Base-by-base conservation (phyloP, 169 alveolate species). In the Plasmodium gaboni region DNA sequence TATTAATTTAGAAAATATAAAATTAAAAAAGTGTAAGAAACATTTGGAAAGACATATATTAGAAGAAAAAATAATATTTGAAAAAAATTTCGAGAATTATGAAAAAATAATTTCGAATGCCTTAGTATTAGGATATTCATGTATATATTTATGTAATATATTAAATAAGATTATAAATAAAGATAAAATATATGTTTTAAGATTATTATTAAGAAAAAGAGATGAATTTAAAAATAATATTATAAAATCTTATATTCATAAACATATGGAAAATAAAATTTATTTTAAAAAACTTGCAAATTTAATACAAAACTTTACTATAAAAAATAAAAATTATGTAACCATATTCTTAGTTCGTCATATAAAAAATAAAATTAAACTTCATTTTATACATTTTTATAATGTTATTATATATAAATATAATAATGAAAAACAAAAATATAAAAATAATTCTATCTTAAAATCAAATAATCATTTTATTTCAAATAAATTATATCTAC, bases 51-150 rank as follows among this genome's bases (percentile, higher is more conserved):
- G 32, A 38, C 59, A 55, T 50, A 86, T 86, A 24, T 53, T 86
- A 86, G 69, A 55, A 59, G 87, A 65, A 46, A 63, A 60, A 24
- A 57, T n/a, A 26, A 61, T 15, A 17, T 86, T 86, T 86, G 87
- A 71, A 51, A 50, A 24, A 32, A 86, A 86, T 86, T 86, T 86
- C 61, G 38, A 46, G 10, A 86, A 72, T 28, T 86, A 86, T 71
- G 92, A 86, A 64, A 51, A 70, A 71, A 74, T 87, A 17, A 86
- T 86, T 9, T 59, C 87, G 19, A 86, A 86, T 59, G 92, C 92
- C 2, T 22, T 86, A 10, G 67, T 87, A 9, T 12, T 86, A 13
- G 92, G 92, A 38, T 51, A 67, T 86, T 22, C 87, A 10, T 86
- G 78, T 64, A 48, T 26, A 22, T 57, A 7, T 53, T 74, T 86